Evolutionary conservation across 106 monocot species (phyloP).

Genomic region (Narthecium ossifragum): DNA sequence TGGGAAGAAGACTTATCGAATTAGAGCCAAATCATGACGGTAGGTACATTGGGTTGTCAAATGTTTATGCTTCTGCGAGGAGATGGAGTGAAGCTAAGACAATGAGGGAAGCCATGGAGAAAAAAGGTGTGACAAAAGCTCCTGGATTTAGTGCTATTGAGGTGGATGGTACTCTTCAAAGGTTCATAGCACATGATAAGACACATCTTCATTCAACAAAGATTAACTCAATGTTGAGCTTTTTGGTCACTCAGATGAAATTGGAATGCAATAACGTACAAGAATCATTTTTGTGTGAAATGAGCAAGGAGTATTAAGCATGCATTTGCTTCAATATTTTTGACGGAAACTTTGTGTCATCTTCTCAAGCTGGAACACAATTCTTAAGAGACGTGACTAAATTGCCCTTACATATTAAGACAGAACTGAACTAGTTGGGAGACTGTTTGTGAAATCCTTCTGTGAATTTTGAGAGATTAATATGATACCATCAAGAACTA

Average conservation of each 20-base stretch:
- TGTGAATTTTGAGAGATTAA: no score
- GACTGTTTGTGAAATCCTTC: no score
- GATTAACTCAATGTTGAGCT: slow-evolving; percentile 30
- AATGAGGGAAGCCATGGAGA: slow-evolving; percentile 59
- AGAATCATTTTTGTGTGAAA: no score
- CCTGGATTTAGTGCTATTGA: slow-evolving; percentile 62
- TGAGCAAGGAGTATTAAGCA: no score
- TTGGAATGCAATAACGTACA: slow-evolving; percentile 18
- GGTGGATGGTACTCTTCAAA: slow-evolving; percentile 25
- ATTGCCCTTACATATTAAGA: no score
- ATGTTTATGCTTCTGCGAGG: slow-evolving; percentile 29
- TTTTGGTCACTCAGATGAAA: slow-evolving; percentile 35
- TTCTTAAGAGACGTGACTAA: no score
- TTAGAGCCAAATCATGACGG: slow-evolving; percentile 61
- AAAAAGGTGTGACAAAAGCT: slow-evolving; percentile 52
- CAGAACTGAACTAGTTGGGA: no score
- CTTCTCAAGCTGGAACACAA: no score
- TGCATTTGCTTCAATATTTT: no score
- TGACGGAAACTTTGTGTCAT: no score
- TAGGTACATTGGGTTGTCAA: slow-evolving; percentile 54
- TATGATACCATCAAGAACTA: no score
- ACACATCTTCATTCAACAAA: slow-evolving; percentile 31
- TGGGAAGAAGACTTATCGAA: slow-evolving; percentile 45
- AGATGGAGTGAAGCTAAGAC: slow-evolving; percentile 45
- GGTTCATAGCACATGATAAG: slow-evolving; percentile 60